Base-by-base conservation (phyloP, 139 green algal species). In the Spirogloea muscicola region DNA sequence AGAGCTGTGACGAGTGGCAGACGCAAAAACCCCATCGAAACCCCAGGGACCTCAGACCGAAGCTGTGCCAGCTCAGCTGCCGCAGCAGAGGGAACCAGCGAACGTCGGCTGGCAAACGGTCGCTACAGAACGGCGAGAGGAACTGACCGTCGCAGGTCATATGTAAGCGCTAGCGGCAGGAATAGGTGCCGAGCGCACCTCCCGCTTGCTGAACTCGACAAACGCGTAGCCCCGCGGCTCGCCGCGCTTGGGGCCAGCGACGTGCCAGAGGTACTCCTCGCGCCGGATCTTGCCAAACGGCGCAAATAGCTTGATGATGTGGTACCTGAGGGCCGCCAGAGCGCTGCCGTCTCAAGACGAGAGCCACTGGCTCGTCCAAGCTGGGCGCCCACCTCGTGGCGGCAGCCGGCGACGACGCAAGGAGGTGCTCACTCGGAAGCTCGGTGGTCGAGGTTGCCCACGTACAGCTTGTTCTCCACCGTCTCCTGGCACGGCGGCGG, bases 181-280 rank as follows among this genome's bases (percentile, higher is more conserved):
- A n/a, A n/a, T 64, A 64, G 13, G 29, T 64, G 27, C 10, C 29
- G 55, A 16, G 65, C 68, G 18, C 6, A 74, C 58, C 68, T 77
- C 68, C 25, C 60, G 16, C 31, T 59, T 77, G 34, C 9, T 68
- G 57, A 49, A 80, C 46, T 80, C 72, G 1, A 80, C 63, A 7
- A 80, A 80, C 4, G 60, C 72, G 21, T 68, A 80, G 29, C 72
- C 72, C 0, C 72, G 72, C 2, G 72, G 72, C 40, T 80, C 61
- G 18, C 72, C 72, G 16, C 38, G 10, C 3, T 42, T 49, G 10
- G 72, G 72, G 2, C 72, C 72, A 58, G 75, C 25, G 7, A 25
- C 42, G 72, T 80, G 72, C 62, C 62, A 80, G 61, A 80, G 60
- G 31, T 40, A 80, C 48, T 80, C 72, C 62, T 80, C 72, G 18